A percentile compares a stretch with the other conserved stretches of the same genome.
Evolutionary conservation across 257 asterid species (phyloP).

Genomic region (Gentiana macrophylla): DNA sequence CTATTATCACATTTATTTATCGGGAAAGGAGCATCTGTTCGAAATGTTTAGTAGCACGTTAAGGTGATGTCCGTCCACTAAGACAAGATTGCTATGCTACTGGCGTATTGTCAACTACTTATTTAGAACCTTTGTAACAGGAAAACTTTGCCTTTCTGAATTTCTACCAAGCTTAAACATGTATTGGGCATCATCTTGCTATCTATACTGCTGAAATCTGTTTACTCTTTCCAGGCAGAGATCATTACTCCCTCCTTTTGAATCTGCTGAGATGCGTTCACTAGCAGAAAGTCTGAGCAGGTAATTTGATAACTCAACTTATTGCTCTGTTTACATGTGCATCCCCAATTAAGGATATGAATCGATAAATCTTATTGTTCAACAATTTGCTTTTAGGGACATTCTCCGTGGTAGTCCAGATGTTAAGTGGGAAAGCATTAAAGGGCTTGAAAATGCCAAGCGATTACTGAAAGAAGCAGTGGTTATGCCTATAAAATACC

Average conservation of each 20-base stretch:
- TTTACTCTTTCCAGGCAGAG: constrained; percentile 50
- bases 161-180: background rate
- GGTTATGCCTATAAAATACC: constrained; percentile 98
- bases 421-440: constrained; percentile 85
- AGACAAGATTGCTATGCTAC: too few relatives aligned
- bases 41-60: too few relatives aligned
- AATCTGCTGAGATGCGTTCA: constrained; percentile 86
- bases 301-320: constrained; percentile 25
- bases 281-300: constrained; percentile 90
- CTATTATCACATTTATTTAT: too few relatives aligned
- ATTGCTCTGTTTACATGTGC: too few relatives aligned
- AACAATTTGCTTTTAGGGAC: constrained; percentile 49
- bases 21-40: too few relatives aligned
- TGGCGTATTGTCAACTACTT: background rate
- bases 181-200: constrained; percentile 3
- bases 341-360: too few relatives aligned
- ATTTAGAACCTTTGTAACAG: too few relatives aligned
- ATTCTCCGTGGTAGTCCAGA: constrained; percentile 95
- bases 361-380: constrained; percentile 4
- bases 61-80: too few relatives aligned
- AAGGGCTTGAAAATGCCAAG: constrained; percentile 94
- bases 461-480: constrained; percentile 93
- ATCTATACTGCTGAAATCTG: constrained; percentile 15
- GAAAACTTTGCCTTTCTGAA: background rate
- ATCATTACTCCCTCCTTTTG: constrained; percentile 86